A percentile compares a stretch with the other conserved stretches of the same genome.
phyloP scores from a whole-genome alignment of 257 asterid genomes.

The Rhazya stricta region DNA sequence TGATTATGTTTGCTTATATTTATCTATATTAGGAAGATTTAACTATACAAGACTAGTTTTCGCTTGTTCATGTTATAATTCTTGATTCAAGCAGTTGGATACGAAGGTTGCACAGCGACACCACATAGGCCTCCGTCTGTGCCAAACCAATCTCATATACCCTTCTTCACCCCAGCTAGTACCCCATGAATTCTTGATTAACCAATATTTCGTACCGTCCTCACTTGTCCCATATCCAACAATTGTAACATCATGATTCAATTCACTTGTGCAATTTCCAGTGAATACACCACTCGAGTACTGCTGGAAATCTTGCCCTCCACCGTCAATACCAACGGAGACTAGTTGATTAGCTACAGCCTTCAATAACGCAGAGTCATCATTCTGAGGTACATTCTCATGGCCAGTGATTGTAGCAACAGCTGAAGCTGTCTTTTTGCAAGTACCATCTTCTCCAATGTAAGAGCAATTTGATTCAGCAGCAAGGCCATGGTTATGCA shows the following conservation, averaged over 20 bases:
- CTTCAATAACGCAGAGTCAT: constrained; percentile 40
- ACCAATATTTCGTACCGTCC: constrained; percentile 44
- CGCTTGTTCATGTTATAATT: too few species aligned
- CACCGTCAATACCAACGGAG: constrained; percentile 55
- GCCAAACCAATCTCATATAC: constrained; percentile 38
- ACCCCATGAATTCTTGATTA: constrained; percentile 76
- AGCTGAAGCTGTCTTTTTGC: constrained; percentile 21
- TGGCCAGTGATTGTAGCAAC: constrained; percentile 47
- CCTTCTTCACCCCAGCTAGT: constrained; percentile 54
- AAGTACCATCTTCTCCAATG: constrained; percentile 28
- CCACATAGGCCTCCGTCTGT: constrained; percentile 43
- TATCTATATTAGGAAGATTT: too few species aligned
- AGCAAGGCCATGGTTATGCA: constrained; percentile 41
- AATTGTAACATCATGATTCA: constrained; percentile 52
- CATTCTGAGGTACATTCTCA: constrained; percentile 22
- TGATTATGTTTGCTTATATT: too few species aligned
- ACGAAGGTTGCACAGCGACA: constrained; percentile 44
- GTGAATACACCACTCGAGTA: constrained; percentile 48
- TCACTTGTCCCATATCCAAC: constrained; percentile 48
- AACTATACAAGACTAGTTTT: too few species aligned
- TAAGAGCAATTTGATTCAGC: constrained; percentile 47
- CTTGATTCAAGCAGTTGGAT: constrained; percentile 33
- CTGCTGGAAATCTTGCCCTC: constrained; percentile 35
- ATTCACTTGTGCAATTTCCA: constrained; percentile 36
- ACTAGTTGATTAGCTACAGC: constrained; percentile 63